A percentile compares a stretch with the other conserved stretches of the same genome.
phyloP scores from a whole-genome alignment of 2,329 filamentous ascomycete genomes.

The Pestalotiopsis sp. region DNA sequence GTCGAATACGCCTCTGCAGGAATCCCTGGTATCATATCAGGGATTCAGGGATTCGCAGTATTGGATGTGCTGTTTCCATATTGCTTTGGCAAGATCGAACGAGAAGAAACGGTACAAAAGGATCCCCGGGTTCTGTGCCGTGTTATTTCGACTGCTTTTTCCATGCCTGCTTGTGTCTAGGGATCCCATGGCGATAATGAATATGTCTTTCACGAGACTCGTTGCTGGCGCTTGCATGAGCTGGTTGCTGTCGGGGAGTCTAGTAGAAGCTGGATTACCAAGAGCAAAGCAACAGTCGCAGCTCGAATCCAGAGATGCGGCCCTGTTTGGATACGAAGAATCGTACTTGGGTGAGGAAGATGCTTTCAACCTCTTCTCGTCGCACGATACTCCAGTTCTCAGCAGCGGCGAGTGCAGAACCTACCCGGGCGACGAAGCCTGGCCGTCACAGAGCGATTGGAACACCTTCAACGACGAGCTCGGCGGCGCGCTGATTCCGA shows the following conservation, averaged over 20 bases:
- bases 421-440: conserved; percentile 26
- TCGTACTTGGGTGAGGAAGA: background rate
- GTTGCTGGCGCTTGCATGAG: background rate
- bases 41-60: too few relatives aligned
- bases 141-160: too few relatives aligned
- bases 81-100: too few relatives aligned
- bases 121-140: too few relatives aligned
- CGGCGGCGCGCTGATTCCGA: conserved; percentile 29
- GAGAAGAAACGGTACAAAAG: too few relatives aligned
- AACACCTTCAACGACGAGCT: conserved; percentile 20
- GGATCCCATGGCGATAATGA: background rate
- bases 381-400: background rate
- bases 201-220: background rate
- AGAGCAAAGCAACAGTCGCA: background rate
- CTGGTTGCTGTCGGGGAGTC: background rate
- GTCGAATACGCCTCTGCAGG: background rate
- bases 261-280: background rate
- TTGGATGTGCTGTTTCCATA: too few relatives aligned
- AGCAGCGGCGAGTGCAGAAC: conserved; percentile 22
- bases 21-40: background rate
- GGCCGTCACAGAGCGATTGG: conserved; percentile 25
- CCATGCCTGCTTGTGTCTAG: too few relatives aligned
- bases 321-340: conserved; percentile 10
- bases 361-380: background rate
- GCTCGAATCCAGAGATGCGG: background rate